phyloP scores from a whole-genome alignment of 495 filamentous ascomycete genomes.

The Sordaria brevicollis region DNA sequence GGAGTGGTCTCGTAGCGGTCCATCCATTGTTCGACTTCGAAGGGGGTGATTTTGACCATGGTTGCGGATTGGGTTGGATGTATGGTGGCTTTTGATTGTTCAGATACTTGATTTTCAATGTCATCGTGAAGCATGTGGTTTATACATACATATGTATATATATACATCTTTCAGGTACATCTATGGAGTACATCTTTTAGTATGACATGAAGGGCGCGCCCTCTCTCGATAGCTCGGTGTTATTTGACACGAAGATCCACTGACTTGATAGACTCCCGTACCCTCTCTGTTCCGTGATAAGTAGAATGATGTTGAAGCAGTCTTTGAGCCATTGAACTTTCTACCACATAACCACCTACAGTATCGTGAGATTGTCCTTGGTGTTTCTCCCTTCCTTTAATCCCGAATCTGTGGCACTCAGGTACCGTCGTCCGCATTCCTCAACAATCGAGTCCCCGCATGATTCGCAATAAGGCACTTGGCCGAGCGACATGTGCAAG shows the following conservation, averaged over 20 bases:
- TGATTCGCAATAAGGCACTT: neutral
- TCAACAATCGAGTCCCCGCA: neutral
- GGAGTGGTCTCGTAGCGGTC: constrained; percentile 63
- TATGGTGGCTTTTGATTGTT: too few species aligned
- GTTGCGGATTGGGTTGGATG: constrained; percentile 3
- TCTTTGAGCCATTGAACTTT: neutral
- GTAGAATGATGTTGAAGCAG: too few species aligned
- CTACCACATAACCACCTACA: neutral
- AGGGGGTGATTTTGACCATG: constrained; percentile 65
- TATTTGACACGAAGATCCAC: neutral
- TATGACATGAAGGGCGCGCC: neutral
- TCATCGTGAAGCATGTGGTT: too few species aligned
- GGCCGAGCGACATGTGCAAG: neutral
- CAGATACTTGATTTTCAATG: too few species aligned
- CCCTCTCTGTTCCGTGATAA: neutral
- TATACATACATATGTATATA: too few species aligned
- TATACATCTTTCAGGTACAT: too few species aligned
- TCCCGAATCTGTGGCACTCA: neutral
- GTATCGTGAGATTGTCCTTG: neutral
- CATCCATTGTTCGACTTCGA: constrained; percentile 92
- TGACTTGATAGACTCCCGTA: neutral
- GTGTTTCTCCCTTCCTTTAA: neutral
- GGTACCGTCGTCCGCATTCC: neutral
- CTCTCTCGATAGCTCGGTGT: neutral
- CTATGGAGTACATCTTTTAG: neutral